Conservation (phyloP, 2,329 filamentous ascomycete species). For the Pseudodiploospora longispora region DNA sequence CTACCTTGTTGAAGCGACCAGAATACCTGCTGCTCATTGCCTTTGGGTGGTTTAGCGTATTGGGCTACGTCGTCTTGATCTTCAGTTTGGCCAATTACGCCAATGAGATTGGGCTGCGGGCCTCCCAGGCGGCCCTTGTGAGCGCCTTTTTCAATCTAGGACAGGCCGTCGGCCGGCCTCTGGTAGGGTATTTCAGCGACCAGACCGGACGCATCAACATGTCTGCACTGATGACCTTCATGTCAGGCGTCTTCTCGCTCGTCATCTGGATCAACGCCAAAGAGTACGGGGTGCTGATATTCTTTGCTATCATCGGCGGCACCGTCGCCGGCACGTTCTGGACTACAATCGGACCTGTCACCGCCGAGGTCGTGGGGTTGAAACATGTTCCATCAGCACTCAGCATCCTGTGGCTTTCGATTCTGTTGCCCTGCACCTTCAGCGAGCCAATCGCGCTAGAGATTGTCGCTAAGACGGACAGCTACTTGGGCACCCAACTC, state of each 20-base stretch:
- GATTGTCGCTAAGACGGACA: constrained; percentile 35
- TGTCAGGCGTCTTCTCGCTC: constrained; percentile 56
- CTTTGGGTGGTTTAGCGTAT: constrained; percentile 64
- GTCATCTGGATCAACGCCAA: constrained; percentile 65
- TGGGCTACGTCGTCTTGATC: constrained; percentile 69
- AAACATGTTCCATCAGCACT: constrained; percentile 58
- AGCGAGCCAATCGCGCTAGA: constrained; percentile 56
- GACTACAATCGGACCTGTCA: constrained; percentile 60
- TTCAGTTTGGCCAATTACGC: constrained; percentile 72
- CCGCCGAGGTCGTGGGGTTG: constrained; percentile 66
- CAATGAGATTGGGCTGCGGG: constrained; percentile 55
- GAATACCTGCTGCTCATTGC: constrained; percentile 58
- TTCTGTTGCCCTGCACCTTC: constrained; percentile 64
- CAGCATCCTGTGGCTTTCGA: constrained; percentile 62
- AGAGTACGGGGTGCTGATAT: constrained; percentile 56
- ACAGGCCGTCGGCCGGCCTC: constrained; percentile 59
- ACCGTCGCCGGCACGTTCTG: constrained; percentile 64
- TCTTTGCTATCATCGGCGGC: constrained; percentile 66
- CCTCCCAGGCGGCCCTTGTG: constrained; percentile 60
- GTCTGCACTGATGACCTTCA: constrained; percentile 54
- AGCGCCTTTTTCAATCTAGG: constrained; percentile 66
- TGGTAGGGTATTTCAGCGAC: constrained; percentile 67
- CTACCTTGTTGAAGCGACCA: constrained; percentile 48
- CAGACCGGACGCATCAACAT: constrained; percentile 65
- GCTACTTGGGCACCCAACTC: constrained; percentile 46